Base-by-base conservation (phyloP, 2,329 filamentous ascomycete genomes). In the Biscogniauxia marginata region DNA sequence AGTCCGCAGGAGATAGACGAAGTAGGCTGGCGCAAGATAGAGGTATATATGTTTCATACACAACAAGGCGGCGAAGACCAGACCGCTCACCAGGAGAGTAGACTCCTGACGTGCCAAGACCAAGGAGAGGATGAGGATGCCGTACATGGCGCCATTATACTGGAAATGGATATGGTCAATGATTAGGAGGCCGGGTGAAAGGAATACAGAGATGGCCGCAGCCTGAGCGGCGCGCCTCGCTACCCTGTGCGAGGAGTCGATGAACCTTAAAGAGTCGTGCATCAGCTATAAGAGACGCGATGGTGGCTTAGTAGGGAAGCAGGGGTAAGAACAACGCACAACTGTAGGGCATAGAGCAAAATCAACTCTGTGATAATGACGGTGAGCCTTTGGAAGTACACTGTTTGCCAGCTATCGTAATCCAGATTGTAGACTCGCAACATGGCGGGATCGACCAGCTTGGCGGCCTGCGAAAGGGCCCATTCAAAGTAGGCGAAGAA, bases 401-500 rank as follows among this genome's bases (percentile, higher is more conserved):
- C 75, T 0, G 95, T 97, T 78, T 93, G 86, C 91, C 92, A 96
- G 74, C 90, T 96, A 70, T 90, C 89, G 73, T 98, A 93, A 60
- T 84, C 84, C 57, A 98, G 80, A 70, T 93, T 92, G 69, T 88
- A 84, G 53, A 98, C 79, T 60, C 86, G 80, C 54, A 98, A 79
- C 89, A 99, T 95, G 56, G 81, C 84, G 21, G 90, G 85, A 70
- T 99, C 93, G 60, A 85, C 81, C 70, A 90, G 84, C 62, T 80
- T 84, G 22, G 93, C 95, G 56, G 86, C 79, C 67, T 95, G 90
- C 48, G 93, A 95, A 67, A 99, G 81, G 46, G 86, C 72, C 91
- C 91, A 98, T 80, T 99, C 95, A 76, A 98, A 97, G 72, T 90
- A 93, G 65, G 95, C 95, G 71, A 99, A 99, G 77, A 98, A 97